A percentile compares a stretch with the other conserved stretches of the same genome.
Conservation (phyloP, 345 rosid species). For the Odontarrhena argentea region DNA sequence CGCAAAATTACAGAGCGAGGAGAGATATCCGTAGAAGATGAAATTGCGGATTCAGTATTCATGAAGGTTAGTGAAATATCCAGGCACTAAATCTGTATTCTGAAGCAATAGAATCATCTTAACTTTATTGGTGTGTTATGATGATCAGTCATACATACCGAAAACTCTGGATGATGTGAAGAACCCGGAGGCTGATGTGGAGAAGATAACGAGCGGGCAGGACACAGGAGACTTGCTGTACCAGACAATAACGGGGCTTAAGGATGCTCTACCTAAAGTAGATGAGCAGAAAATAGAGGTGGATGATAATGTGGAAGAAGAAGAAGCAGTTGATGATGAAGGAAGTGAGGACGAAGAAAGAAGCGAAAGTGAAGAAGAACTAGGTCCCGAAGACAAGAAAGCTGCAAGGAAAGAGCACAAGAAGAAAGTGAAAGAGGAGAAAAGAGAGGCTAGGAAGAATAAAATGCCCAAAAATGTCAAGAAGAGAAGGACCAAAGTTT, state of each 20-base stretch:
- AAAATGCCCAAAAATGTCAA: conserved; percentile 87
- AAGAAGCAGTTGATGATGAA: conserved; percentile 41
- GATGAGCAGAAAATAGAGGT: conserved; percentile 37
- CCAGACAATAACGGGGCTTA: conserved; percentile 82
- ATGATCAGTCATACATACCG: conserved; percentile 73
- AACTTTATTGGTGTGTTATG: conserved; percentile 1
- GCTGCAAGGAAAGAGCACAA: conserved; percentile 94
- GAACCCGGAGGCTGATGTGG: conserved; percentile 76
- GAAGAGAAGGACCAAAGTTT: conserved; percentile 84
- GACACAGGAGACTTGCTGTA: conserved; percentile 78
- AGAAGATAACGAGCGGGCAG: conserved; percentile 68
- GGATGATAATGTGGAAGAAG: conserved; percentile 31
- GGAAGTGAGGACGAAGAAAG: conserved; percentile 46
- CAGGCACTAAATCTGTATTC: background rate
- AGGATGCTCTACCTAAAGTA: conserved; percentile 59
- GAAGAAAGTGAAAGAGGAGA: conserved; percentile 96
- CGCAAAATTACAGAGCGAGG: conserved; percentile 68
- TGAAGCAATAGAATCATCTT: background rate
- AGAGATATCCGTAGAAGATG: conserved; percentile 75
- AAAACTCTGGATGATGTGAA: conserved; percentile 79
- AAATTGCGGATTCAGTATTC: conserved; percentile 90
- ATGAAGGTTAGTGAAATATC: conserved; percentile 65
- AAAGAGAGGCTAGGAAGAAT: conserved; percentile 81
- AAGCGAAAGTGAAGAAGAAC: conserved; percentile 45
- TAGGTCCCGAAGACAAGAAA: conserved; percentile 56